Evolutionary conservation across 345 rosid genomes (phyloP), one percentile per base, ranked within the genome.

Genomic region (Eucalyptus regnans): DNA sequence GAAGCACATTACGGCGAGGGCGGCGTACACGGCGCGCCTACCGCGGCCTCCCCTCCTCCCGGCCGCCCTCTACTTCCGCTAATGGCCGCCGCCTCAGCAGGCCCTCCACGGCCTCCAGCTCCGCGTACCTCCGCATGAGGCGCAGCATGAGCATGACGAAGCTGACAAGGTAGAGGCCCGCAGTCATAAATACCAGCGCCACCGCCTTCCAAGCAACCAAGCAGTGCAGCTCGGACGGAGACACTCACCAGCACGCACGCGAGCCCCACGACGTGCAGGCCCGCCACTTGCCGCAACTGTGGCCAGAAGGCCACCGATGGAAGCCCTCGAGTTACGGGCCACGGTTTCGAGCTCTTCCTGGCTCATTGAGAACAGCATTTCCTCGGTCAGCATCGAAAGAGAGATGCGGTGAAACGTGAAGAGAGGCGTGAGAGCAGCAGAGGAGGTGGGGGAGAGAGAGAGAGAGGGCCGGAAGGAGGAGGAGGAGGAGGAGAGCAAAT

Each of bases 1-100:
- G 12, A 56, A 56, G 29, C 4, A 56, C 62, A 56, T 6, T 3
- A 56, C 62, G 62, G 12, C 6, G 12, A 23, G 62, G 29, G 62
- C 4, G 62, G 62, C 29, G 1, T 9, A 56, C 29, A 23, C 1
- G 29, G 29, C 6, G 0, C 29, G 29, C 29, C 62, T 56, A 23
- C 12, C 0, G 29, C 13, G 12, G 62, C 29, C 62, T 56, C 58
- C 58, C 58, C 12, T 22, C 62, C 62, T 56, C 12, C 62, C 1
- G 3, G 6, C 6, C 3, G 12, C 29, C 12, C 62, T 8, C 62
- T 56, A 22, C 41, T 8, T 8, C 9, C 58, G 7, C 7, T 6
- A 43, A 43, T 43, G 44, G 44, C 44, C 5, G 44, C 44, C 5
- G 29, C 29, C 29, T 56, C 29, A 56, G 62, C 29, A 23, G 62